phyloP scores from a whole-genome alignment of 441 rosid species.

The Corymbia calophylla region DNA sequence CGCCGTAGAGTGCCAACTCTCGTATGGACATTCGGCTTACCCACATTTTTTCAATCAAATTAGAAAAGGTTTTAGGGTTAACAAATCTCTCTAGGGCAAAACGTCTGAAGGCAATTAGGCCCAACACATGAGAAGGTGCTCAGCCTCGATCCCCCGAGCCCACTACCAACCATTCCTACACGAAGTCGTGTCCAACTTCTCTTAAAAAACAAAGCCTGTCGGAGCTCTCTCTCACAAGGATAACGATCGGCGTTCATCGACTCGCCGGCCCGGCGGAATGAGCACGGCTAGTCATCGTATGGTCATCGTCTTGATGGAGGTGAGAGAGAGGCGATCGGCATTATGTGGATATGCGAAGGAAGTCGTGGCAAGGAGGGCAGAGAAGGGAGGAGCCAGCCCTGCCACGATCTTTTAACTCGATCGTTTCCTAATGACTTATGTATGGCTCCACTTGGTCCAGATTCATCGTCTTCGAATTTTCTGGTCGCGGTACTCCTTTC shows the following conservation, averaged over 20 bases:
- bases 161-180: background rate
- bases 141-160: background rate
- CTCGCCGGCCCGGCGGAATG: background rate
- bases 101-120: background rate
- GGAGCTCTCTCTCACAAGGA: background rate
- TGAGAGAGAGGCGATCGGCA: background rate
- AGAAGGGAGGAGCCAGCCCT: background rate
- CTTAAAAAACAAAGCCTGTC: background rate
- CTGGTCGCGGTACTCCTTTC: background rate
- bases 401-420: too few species aligned
- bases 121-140: background rate
- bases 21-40: background rate
- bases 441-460: background rate
- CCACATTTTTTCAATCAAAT: background rate
- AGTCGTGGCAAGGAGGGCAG: background rate
- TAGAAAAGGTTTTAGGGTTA: background rate
- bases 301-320: background rate
- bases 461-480: background rate
- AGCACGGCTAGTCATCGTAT: background rate
- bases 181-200: background rate
- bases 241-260: background rate
- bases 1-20: background rate
- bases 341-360: background rate
- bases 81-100: background rate
- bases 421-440: too few species aligned